phyloP scores from a whole-genome alignment of 2,329 filamentous ascomycete species.

The Sporothrix dimorphospora region DNA sequence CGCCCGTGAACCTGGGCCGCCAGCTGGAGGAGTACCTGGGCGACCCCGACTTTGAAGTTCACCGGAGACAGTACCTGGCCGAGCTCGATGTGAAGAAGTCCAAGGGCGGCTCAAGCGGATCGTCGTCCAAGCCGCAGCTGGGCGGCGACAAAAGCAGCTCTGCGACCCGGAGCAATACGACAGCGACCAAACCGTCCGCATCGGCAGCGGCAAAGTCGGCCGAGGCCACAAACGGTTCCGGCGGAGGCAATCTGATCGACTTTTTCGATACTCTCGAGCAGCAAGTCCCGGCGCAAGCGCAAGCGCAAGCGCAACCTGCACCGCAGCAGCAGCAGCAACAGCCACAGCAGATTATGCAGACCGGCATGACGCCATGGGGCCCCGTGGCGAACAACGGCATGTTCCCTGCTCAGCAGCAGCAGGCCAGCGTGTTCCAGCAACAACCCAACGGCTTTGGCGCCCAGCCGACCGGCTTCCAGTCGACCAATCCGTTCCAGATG shows the following conservation, averaged over 20 bases:
- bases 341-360: slow-evolving; percentile 35
- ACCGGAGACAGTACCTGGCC: slow-evolving; percentile 86
- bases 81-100: slow-evolving; percentile 73
- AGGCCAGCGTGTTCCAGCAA: slow-evolving; percentile 44
- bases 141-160: background rate
- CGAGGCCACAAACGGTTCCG: slow-evolving; percentile 62
- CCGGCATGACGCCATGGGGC: slow-evolving; percentile 46
- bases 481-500: slow-evolving; percentile 48
- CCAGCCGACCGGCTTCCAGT: slow-evolving; percentile 47
- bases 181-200: slow-evolving; percentile 38
- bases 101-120: slow-evolving; percentile 47
- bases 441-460: slow-evolving; percentile 39
- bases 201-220: slow-evolving; percentile 47
- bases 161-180: slow-evolving; percentile 43
- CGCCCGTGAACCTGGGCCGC: slow-evolving; percentile 84
- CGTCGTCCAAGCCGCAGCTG: slow-evolving; percentile 40
- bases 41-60: slow-evolving; percentile 92
- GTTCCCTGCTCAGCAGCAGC: slow-evolving; percentile 43
- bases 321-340: slow-evolving; percentile 38
- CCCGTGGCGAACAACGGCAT: slow-evolving; percentile 35
- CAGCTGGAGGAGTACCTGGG: slow-evolving; percentile 93
- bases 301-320: slow-evolving; percentile 57
- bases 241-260: slow-evolving; percentile 77
- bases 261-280: slow-evolving; percentile 94
- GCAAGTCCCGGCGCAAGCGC: slow-evolving; percentile 68